Percentiles rank a stretch among this genome's conserved stretches.
Conservation (phyloP, 1,284 basidiomycete species). For the Boletellus deceptivus region DNA sequence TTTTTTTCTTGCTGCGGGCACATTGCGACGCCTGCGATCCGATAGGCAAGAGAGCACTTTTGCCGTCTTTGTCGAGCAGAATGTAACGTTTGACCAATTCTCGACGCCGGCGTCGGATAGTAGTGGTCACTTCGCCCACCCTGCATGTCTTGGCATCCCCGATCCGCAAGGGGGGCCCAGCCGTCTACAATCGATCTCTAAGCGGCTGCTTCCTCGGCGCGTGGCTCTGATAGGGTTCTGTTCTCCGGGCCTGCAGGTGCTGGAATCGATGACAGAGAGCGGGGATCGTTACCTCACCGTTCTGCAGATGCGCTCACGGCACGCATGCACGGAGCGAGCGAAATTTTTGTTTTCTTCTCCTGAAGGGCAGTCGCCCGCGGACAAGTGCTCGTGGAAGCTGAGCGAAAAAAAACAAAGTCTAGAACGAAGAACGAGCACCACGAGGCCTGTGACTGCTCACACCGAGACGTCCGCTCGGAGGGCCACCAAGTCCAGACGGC, state of each 20-base stretch:
- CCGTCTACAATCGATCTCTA: not conserved
- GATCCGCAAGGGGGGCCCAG: conserved; percentile 16
- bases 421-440: not conserved
- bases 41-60: conserved; percentile 6
- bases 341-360: not conserved
- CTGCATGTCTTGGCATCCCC: conserved; percentile 20
- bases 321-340: not conserved
- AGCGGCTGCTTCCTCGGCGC: not conserved
- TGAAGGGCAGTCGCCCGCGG: conserved; percentile 10
- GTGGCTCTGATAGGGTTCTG: not conserved
- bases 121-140: conserved; percentile 1
- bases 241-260: not conserved
- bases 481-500: not conserved
- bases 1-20: conserved; percentile 7
- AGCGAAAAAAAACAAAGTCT: not conserved
- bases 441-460: conserved; percentile 7
- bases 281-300: conserved; percentile 10
- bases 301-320: not conserved
- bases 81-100: conserved; percentile 1
- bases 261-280: conserved; percentile 4
- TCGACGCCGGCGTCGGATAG: conserved; percentile 1
- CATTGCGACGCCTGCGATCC: conserved; percentile 1
- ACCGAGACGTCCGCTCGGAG: not conserved
- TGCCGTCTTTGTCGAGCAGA: conserved; percentile 18
- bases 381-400: not conserved